Conservation (phyloP, 495 filamentous ascomycete species). For the Parathielavia appendiculata region DNA sequence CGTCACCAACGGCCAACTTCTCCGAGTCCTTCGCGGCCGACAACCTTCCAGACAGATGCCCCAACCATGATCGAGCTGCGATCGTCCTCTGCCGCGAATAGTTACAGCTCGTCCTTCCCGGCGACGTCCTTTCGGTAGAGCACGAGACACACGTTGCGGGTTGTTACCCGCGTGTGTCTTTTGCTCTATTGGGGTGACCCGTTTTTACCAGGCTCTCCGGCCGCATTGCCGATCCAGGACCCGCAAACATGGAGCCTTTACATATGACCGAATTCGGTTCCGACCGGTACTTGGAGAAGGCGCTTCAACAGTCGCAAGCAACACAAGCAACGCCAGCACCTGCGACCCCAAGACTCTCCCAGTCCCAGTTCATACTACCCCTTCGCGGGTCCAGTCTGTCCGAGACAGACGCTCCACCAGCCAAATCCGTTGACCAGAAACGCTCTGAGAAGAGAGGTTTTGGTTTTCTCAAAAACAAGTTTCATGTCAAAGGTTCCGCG, state of each 20-base stretch:
- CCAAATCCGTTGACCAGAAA: conserved; percentile 33
- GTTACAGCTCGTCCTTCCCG: conserved; percentile 27
- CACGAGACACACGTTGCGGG: conserved; percentile 15
- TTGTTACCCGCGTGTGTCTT: conserved; percentile 15
- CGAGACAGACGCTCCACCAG: conserved; percentile 21
- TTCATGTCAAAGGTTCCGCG: conserved; percentile 23
- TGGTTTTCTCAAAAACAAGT: conserved; percentile 25
- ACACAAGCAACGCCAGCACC: conserved; percentile 25
- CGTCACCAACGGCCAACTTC: not conserved
- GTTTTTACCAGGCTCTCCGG: conserved; percentile 23
- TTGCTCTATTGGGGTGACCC: conserved; percentile 14
- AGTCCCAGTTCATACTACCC: conserved; percentile 41
- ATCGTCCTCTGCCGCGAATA: conserved; percentile 31
- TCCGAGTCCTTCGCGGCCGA: not conserved
- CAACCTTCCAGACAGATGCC: conserved; percentile 26
- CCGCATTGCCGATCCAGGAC: conserved; percentile 17
- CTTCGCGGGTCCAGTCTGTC: conserved; percentile 32
- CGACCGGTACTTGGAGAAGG: conserved; percentile 49
- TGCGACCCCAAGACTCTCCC: conserved; percentile 8
- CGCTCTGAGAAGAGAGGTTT: conserved; percentile 33
- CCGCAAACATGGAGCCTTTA: conserved; percentile 45
- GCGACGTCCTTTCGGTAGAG: conserved; percentile 36
- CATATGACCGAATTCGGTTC: conserved; percentile 57
- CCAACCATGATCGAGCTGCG: conserved; percentile 47
- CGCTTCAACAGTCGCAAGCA: conserved; percentile 35